These are phyloP conservation scores for Eragrostis tef DNA, from an alignment of 202 grass and related monocot species.

Conservation along the genomic window DNA sequence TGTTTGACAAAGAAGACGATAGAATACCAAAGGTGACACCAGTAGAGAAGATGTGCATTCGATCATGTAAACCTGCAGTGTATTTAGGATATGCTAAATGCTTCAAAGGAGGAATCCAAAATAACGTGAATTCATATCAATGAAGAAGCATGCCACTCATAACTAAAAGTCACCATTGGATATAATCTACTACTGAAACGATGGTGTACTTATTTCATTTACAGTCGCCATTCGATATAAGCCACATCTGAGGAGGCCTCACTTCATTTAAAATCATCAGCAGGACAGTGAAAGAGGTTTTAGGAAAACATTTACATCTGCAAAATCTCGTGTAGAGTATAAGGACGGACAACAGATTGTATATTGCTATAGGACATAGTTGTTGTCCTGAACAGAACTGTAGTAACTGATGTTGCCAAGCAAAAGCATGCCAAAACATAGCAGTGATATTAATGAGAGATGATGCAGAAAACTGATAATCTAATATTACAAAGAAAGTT, in stretches of 20 bases:
- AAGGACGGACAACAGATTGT: background rate
- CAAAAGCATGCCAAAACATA: background rate
- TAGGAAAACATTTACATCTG: background rate
- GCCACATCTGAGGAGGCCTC: background rate
- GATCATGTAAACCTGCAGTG: constrained; percentile 62
- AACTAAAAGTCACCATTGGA: constrained; percentile 26
- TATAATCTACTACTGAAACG: background rate
- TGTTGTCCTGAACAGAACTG: constrained; percentile 19
- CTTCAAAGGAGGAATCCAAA: constrained; percentile 16
- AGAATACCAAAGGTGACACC: constrained; percentile 76
- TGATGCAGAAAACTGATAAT: background rate
- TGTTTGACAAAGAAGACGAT: constrained; percentile 69
- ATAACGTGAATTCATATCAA: background rate
- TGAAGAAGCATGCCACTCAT: constrained; percentile 37
- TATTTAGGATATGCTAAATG: constrained; percentile 37
- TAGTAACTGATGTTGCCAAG: constrained; percentile 1
- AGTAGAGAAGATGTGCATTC: constrained; percentile 58
- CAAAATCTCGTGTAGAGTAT: constrained; percentile 1
- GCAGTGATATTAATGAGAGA: background rate
- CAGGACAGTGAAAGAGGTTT: constrained; percentile 10
- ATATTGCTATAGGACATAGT: constrained; percentile 4
- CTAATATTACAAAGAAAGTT: constrained; percentile 3
- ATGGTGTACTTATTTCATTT: constrained; percentile 13
- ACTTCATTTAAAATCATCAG: constrained; percentile 27
- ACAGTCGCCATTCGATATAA: constrained; percentile 19